phyloP scores from a whole-genome alignment of 31 red algal genomes.

The Endocladia muricata region DNA sequence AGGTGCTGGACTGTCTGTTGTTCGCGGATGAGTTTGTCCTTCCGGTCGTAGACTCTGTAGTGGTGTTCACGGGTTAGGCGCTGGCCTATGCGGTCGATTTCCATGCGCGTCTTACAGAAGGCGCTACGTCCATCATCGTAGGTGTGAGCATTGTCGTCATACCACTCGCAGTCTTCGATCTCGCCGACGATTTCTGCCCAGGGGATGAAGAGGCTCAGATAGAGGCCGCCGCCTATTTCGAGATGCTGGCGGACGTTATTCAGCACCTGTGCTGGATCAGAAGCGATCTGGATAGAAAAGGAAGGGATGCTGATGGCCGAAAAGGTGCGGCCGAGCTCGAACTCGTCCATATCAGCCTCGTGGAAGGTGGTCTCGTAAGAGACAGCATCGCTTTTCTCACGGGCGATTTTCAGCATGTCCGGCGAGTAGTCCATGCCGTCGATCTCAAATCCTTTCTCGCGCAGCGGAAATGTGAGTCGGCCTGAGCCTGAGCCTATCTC shows the following conservation, averaged over 20 bases:
- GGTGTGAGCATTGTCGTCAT: background rate
- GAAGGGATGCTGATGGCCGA: background rate
- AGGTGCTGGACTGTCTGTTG: too few relatives aligned
- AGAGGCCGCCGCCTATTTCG: background rate
- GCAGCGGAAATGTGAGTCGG: background rate
- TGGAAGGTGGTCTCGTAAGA: background rate
- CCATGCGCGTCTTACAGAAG: background rate
- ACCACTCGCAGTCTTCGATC: background rate
- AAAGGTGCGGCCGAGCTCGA: background rate
- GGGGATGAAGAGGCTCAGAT: background rate
- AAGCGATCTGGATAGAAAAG: background rate
- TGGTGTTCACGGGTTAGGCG: background rate
- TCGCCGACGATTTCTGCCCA: conserved; percentile 8
- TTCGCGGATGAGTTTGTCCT: too few relatives aligned
- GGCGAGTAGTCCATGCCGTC: background rate
- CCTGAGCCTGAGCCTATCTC: conserved; percentile 12
- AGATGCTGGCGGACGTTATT: background rate
- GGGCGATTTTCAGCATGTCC: background rate
- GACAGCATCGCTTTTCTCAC: background rate
- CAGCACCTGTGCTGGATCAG: background rate
- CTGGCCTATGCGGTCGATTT: background rate
- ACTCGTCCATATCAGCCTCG: background rate
- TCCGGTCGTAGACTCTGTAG: too few relatives aligned
- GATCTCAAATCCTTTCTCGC: background rate
- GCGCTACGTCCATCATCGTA: background rate